phyloP scores from a whole-genome alignment of 73 alveolate species.

The Breviolum minutum region DNA sequence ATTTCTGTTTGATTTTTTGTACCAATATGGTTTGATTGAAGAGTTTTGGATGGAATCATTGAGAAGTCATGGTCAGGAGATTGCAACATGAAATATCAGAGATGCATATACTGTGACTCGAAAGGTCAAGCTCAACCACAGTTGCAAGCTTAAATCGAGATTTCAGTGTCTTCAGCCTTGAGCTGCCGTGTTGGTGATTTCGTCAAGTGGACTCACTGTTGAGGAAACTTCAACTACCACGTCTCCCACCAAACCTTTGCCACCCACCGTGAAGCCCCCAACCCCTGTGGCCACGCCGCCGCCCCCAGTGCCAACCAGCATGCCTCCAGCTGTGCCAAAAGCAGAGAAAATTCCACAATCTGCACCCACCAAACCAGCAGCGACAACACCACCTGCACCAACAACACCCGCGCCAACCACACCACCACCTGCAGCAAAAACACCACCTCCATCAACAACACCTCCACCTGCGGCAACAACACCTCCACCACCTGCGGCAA shows the following conservation, averaged over 20 bases:
- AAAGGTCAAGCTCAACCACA: neutral
- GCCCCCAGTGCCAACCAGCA: neutral
- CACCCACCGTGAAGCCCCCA: neutral
- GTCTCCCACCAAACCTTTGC: conserved; percentile 7
- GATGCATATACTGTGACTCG: no score
- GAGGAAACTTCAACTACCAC: no score
- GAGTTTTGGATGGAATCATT: no score
- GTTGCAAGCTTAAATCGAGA: neutral
- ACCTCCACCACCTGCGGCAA: conserved; percentile 6
- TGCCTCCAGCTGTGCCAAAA: neutral
- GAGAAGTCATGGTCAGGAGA: no score
- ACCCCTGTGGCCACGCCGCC: conserved; percentile 53
- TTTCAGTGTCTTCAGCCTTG: neutral
- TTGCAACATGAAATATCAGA: no score
- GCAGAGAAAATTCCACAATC: neutral
- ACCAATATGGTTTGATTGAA: no score
- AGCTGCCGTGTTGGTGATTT: neutral
- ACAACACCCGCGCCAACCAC: neutral
- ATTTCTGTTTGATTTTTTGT: no score
- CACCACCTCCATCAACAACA: conserved; percentile 2
- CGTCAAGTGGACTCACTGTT: neutral
- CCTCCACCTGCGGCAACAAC: conserved; percentile 2
- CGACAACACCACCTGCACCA: neutral
- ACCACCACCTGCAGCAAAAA: neutral
- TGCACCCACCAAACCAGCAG: neutral